Evolutionary conservation across 495 filamentous ascomycete species (phyloP).

Genomic region (Cercophora newfieldiana): DNA sequence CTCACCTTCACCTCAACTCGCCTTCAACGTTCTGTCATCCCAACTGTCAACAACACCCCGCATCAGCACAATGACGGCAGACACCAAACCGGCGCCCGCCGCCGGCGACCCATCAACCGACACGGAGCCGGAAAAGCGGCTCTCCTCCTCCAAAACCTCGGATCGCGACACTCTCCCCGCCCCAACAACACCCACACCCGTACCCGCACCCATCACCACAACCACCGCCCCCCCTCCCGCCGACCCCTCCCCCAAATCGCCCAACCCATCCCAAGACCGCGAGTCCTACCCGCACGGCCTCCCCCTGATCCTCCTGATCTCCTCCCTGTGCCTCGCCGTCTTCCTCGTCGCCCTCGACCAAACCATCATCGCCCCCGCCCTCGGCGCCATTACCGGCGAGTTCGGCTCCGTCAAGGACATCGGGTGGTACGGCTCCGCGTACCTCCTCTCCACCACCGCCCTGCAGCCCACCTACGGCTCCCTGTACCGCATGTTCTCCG

Average conservation of each 20-base stretch:
- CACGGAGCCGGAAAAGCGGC: conserved; percentile 19
- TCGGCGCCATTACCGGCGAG: conserved; percentile 50
- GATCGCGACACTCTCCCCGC: neutral
- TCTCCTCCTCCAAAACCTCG: conserved; percentile 12
- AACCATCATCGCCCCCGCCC: conserved; percentile 62
- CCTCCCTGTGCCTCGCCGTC: conserved; percentile 51
- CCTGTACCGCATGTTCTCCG: conserved; percentile 52
- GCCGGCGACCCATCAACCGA: conserved; percentile 20
- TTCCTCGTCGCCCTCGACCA: conserved; percentile 67
- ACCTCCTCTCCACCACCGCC: conserved; percentile 54
- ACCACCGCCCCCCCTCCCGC: neutral
- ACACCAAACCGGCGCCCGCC: conserved; percentile 1
- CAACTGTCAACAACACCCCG: neutral
- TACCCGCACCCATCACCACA: neutral
- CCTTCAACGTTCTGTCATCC: neutral
- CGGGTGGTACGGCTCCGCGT: conserved; percentile 57
- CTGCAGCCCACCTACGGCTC: conserved; percentile 57
- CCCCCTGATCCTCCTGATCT: conserved; percentile 48
- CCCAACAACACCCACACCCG: neutral
- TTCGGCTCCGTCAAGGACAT: conserved; percentile 48
- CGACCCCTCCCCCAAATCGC: conserved; percentile 5
- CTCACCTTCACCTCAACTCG: neutral
- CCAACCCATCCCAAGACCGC: conserved; percentile 21
- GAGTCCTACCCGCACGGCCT: conserved; percentile 46
- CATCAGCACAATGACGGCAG: neutral